Base-by-base conservation (phyloP, 2,329 filamentous ascomycete species). In the Aspergillus brasiliensis region DNA sequence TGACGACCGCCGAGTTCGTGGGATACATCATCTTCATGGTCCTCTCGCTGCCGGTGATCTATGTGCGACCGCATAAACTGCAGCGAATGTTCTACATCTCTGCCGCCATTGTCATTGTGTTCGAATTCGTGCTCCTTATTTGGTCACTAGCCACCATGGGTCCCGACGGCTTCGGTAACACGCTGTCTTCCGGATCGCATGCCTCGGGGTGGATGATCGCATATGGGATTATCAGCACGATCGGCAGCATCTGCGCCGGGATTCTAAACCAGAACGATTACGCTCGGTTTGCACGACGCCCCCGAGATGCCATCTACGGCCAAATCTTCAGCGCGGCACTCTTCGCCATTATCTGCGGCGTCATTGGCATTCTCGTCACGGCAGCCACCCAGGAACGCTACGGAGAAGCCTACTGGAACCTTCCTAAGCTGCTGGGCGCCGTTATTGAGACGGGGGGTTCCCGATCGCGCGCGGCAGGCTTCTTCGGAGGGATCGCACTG, bases 91-190 rank as follows among this genome's bases (percentile, higher is more conserved):
- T 83, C 60, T 75, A 77, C 53, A 62, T 77, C 58, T 76, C 78
- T 21, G 75, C 77, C 37, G 69, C 72, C 0, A 70, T 78, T 3
- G 77, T 79, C 0, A 59, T 80, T 3, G 68, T 77, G 38, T 82
- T 80, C 58, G 78, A 78, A 59, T 17, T 80, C 8, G 74, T 74
- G 1, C 68, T 81, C 5, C 62, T 82, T 34, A 77, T 80, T 61
- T 82, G 80, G 80, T 75, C 79, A 0, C 67, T 80, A 8, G 72
- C 77, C 7, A 80, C 77, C 2, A 80, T 80, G 78, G 78, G 77
- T 1, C 49, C 70, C 0, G 67, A 63, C 2, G 78, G 79, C 4
- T 21, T 46, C 7, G 38, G 53, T 7, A 42, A 48, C 7, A 31
- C 37, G 3, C 17, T 19, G 3, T 25, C 58, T 8, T 27, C 19